Percentiles rank a stretch among this genome's conserved stretches.
Evolutionary conservation across 495 filamentous ascomycete species (phyloP).

Genomic region (Xylaria scruposa): DNA sequence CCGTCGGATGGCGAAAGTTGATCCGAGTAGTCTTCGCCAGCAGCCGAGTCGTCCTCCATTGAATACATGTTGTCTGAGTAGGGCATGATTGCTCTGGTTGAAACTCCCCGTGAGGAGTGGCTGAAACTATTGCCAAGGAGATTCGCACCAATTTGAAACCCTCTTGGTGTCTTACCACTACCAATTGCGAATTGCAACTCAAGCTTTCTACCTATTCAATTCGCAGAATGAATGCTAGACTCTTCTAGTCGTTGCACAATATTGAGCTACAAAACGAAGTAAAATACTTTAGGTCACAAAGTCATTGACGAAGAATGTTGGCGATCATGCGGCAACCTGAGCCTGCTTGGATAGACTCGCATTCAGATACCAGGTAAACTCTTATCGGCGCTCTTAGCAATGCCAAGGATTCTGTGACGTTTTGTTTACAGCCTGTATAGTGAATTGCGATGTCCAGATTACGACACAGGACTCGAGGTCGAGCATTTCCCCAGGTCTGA

Average conservation of each 20-base stretch:
- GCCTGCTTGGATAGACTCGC: neutral
- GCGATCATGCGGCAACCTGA: neutral
- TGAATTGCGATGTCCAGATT: conserved; percentile 19
- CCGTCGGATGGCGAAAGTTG: conserved; percentile 51
- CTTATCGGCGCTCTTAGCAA: conserved; percentile 3
- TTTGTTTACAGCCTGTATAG: neutral
- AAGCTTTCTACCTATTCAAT: conserved; percentile 10
- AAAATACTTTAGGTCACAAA: neutral
- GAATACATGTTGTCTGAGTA: conserved; percentile 57
- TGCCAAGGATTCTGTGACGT: conserved; percentile 10
- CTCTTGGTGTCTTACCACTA: conserved; percentile 29
- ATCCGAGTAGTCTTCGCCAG: conserved; percentile 44
- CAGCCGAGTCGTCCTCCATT: conserved; percentile 44
- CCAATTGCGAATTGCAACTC: neutral
- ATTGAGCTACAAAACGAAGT: neutral
- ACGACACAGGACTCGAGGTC: conserved; percentile 15
- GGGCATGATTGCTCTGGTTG: conserved; percentile 40
- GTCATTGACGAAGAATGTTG: neutral
- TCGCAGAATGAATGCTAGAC: neutral
- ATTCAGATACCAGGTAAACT: conserved; percentile 14
- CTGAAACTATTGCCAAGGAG: conserved; percentile 41
- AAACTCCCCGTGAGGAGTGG: conserved; percentile 34
- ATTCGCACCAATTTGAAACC: conserved; percentile 33
- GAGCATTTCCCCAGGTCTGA: neutral
- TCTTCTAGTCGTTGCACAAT: conserved; percentile 6